A percentile compares a stretch with the other conserved stretches of the same genome.
Conservation (phyloP, 192 early-diverging fungal genomes). For the Podochytrium sp. region DNA sequence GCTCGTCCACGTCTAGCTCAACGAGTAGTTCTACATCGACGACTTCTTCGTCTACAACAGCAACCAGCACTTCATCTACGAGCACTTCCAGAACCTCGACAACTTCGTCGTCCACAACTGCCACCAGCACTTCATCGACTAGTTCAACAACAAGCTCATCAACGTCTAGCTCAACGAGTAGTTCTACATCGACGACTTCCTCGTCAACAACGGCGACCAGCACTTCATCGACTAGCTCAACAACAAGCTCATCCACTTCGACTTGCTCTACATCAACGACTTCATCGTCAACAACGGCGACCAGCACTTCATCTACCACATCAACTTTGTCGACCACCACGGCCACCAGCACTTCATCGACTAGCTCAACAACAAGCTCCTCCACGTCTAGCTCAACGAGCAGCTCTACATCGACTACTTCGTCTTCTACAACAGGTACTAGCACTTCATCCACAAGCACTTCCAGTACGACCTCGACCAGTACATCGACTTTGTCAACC, state of each 20-base stretch:
- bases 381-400: neutral
- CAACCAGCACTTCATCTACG: neutral
- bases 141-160: neutral
- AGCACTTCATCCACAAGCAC: neutral
- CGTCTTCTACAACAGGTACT: neutral
- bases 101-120: neutral
- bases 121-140: neutral
- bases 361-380: neutral
- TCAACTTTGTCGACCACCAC: too few relatives aligned
- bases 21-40: neutral
- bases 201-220: neutral
- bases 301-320: neutral
- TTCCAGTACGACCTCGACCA: neutral
- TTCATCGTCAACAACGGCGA: neutral
- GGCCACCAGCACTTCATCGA: neutral
- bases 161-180: neutral
- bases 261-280: neutral
- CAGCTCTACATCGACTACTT: neutral
- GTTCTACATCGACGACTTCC: neutral
- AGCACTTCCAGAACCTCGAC: neutral
- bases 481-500: neutral
- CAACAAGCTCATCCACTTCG: neutral
- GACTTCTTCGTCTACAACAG: too few relatives aligned
- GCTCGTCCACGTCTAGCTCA: neutral
- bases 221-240: neutral